Base-by-base conservation (phyloP, 2,329 filamentous ascomycete genomes). In the Scytalidium sp. region DNA sequence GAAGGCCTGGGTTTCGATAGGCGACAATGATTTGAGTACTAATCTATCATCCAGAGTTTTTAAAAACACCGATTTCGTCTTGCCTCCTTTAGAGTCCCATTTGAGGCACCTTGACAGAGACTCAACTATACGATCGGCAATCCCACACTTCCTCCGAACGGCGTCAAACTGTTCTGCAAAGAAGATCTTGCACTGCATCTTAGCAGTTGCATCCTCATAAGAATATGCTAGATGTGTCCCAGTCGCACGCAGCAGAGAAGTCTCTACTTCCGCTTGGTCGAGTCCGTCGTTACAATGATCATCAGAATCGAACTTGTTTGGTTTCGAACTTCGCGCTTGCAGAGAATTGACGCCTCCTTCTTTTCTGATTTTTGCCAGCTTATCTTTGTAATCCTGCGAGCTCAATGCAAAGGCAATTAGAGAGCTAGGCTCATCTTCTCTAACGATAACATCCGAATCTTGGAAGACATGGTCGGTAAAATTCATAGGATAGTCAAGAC, bases 161-260 rank as follows among this genome's bases (percentile, higher is more conserved):
- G 94, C 94, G 69, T 99, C 94, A 60, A 99, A 99, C 56, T 97
- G 94, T 67, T 97, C 94, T 0, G 94, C 94, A 62, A 95, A 99
- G 69, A 99, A 97, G 43, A 99, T 94, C 70, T 99, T 99, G 75
- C 95, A 97, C 45, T 93, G 87, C 81, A 97, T 96, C 61, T 88
- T 90, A 3, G 95, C 93, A n/a, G 88, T 85, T 0, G 93, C 91
- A 65, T 97, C 92, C 22, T 87, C 86, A 70, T 97, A 99, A 52
- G 96, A 90, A 65, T 97, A 99, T 64, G 95, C 95, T 58, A 97
- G 84, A 67, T 99, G 94, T 1, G 90, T 96, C 32, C 93, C 92
- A 1, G 90, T 95, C 23, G 86, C 81, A 55, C 90, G 84, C 25
- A 96, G 76, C 21, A 99, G 75, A 32, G 90, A 94, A 56, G 88